Evolutionary conservation across 208 protist genomes (phyloP), one percentile per base, ranked within the genome.

Genomic region (Tritrichomonas musculus): DNA sequence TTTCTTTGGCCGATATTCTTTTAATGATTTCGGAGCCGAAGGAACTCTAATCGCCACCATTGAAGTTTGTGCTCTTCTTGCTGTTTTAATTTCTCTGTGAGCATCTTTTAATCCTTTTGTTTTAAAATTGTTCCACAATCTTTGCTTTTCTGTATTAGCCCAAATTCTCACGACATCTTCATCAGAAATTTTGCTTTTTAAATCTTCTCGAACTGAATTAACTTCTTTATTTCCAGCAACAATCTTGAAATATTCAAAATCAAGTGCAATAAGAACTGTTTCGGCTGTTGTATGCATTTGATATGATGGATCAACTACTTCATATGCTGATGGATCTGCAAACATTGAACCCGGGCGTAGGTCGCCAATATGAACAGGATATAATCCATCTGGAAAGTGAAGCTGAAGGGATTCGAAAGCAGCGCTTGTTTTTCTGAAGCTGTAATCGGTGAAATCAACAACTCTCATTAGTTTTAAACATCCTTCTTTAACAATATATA

Each of bases 241-340:
- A 39, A 88, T 57, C 41, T 57, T 88, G 47, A 88, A 88, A 39
- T 88, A 88, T 41, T 88, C 77, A 20, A 88, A 53, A 57, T 88
- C 77, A 33, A 88, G 27, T 1, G 77, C 77, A 9, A 88, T 39
- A 3, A 88, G 44, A 17, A 22, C 27, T 57, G 44, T 33, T 53
- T 53, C 47, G 1, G 77, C 33, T 39, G 13, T 88, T 88, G 77
- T 88, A 39, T 53, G 33, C 14, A 88, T 57, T 14, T 88, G 53
- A 30, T 53, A 88, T 39, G 33, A 13, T 27, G 44, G n/a, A 57
- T 88, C 47, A 36, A 17, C 25, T 22, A 88, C 9, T 17, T 8
- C 41, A 27, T 27, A 39, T 39, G 57, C 47, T 17, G 41, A 55
- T 27, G 47, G 77, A 57, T 88, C 77, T 39, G 47, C 77, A 50